phyloP scores from a whole-genome alignment of 1,284 basidiomycete species.

The Sutorius eximius region DNA sequence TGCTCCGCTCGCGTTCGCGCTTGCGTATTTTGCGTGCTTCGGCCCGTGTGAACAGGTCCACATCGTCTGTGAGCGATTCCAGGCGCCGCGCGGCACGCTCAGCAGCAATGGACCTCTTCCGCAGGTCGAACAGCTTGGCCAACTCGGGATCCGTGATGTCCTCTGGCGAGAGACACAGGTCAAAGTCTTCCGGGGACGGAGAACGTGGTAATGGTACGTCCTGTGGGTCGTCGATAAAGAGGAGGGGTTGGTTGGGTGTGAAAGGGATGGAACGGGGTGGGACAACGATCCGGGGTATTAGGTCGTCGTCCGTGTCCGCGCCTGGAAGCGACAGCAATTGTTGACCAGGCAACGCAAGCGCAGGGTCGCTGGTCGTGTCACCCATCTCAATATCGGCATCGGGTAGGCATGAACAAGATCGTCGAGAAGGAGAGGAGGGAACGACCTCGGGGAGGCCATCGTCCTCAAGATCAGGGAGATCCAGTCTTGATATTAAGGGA shows the following conservation, averaged over 20 bases:
- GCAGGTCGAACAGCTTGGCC: conserved; percentile 39
- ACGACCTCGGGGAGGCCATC: conserved; percentile 24
- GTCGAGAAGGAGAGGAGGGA: conserved; percentile 37
- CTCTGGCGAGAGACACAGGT: conserved; percentile 38
- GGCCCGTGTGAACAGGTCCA: conserved; percentile 42
- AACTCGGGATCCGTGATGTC: conserved; percentile 43
- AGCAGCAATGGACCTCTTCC: conserved; percentile 39
- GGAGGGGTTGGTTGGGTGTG: conserved; percentile 27
- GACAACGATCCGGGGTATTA: conserved; percentile 28
- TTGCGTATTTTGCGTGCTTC: conserved; percentile 48
- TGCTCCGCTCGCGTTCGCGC: conserved; percentile 49
- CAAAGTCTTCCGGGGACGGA: conserved; percentile 46
- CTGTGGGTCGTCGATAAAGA: conserved; percentile 43
- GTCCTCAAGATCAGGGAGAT: conserved; percentile 36
- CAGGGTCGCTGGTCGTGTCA: conserved; percentile 11
- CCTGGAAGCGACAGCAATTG: conserved; percentile 38
- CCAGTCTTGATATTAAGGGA: conserved; percentile 29
- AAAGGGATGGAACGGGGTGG: conserved; percentile 16
- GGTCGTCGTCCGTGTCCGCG: conserved; percentile 39
- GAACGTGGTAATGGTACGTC: conserved; percentile 44
- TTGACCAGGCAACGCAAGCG: conserved; percentile 18
- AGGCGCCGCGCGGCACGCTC: conserved; percentile 42
- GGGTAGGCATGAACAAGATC: conserved; percentile 33
- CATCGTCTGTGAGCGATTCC: conserved; percentile 38
- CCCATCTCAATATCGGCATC: conserved; percentile 30